Base-by-base conservation (phyloP, 2,329 filamentous ascomycete genomes). In the Dactylellina parvicollis region DNA sequence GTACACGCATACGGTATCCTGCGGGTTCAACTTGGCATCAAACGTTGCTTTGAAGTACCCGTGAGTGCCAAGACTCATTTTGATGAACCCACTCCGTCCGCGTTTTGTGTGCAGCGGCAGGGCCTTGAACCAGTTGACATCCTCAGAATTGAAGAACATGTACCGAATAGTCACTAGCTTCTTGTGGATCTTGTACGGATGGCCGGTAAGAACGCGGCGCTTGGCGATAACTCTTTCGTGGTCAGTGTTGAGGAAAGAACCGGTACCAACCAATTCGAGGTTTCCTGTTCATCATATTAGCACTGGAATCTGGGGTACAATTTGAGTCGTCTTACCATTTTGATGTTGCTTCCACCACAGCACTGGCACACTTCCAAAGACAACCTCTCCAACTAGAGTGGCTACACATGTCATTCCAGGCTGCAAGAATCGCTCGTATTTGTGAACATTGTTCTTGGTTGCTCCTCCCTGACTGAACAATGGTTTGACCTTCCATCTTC, bases 21-120 rank as follows among this genome's bases (percentile, higher is more conserved):
- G 91, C 0, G 95, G 93, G 81, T 97, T 98, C 80, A 99, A 94
- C 80, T 90, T 91, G 10, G 89, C 92, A 80, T 99, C 96, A 83
- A 99, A 99, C 1, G 90, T 97, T 10, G 95, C 95, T 85, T 99
- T 99, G 86, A 98, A 98, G 83, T 99, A 99, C n/a, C 95, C 95
- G 81, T 99, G 95, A 34, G 95, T 99, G 78, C 95, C 95, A 54
- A 99, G 83, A 67, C 90, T 86, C 84, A 99, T 95, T 84, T 97
- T 97, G 84, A 99, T 88, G 80, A 89, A 97, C 7, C 95, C 95
- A 76, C 88, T 91, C 75, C 95, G 85, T 4, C 95, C 95, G 28
- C 94, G 84, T 83, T 88, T 91, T 3, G 95, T 99, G 93, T 94
- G 99, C 75, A 99, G 82, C 72, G 95, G 94, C 79, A 99, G 81